A percentile compares a stretch with the other conserved stretches of the same genome.
Conservation (phyloP, 2,329 filamentous ascomycete genomes). For the Aspergillus sp. region DNA sequence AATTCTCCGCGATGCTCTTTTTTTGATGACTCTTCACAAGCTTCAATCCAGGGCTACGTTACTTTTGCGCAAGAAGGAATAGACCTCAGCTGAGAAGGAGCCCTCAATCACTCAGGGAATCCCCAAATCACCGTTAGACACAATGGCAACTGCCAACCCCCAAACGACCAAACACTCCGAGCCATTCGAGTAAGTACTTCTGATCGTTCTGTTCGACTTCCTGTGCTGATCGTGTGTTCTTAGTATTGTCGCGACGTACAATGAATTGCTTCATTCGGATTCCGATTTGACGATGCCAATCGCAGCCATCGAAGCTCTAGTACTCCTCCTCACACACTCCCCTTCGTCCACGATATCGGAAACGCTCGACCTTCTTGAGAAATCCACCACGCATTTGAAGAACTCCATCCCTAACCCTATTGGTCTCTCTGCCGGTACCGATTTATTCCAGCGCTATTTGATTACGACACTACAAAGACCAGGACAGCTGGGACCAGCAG, state of each 20-base stretch:
- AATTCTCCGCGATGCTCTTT: slow-evolving; percentile 27
- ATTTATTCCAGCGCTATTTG: slow-evolving; percentile 93
- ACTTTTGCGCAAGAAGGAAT: background rate
- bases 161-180: slow-evolving; percentile 26
- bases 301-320: slow-evolving; percentile 87
- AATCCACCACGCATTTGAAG: slow-evolving; percentile 75
- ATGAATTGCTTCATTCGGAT: slow-evolving; percentile 64
- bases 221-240: slow-evolving; percentile 18
- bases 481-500: slow-evolving; percentile 49
- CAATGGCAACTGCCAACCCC: slow-evolving; percentile 30
- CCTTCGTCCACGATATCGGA: slow-evolving; percentile 87
- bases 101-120: slow-evolving; percentile 7
- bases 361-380: slow-evolving; percentile 81
- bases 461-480: slow-evolving; percentile 67
- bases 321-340: slow-evolving; percentile 77
- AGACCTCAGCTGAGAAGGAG: slow-evolving; percentile 10
- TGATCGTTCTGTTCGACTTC: background rate
- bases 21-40: slow-evolving; percentile 26
- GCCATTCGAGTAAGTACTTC: slow-evolving; percentile 38
- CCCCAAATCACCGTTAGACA: slow-evolving; percentile 9
- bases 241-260: slow-evolving; percentile 66
- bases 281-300: slow-evolving; percentile 92
- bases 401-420: slow-evolving; percentile 81
- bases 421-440: slow-evolving; percentile 87
- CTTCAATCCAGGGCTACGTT: background rate